A percentile compares a stretch with the other conserved stretches of the same genome.
Evolutionary conservation across 148 eudicot species (phyloP).

Genomic region (Camellia japonica): DNA sequence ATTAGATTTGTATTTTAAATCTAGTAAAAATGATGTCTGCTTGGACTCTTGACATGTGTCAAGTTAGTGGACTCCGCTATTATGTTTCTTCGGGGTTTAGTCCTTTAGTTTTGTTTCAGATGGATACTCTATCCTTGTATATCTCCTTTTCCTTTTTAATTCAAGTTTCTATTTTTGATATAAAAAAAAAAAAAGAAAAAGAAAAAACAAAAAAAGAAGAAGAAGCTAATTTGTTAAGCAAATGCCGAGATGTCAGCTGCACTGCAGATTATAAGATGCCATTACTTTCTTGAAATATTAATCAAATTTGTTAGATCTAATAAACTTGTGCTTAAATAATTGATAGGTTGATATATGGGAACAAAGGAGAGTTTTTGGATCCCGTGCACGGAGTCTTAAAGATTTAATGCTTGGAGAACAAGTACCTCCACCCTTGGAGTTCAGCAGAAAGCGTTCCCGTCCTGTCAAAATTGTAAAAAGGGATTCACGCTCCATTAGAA

Average conservation of each 20-base stretch:
- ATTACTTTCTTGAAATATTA: neutral
- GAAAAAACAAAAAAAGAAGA: too few species aligned
- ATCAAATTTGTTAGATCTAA: neutral
- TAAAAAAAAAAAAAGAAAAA: too few species aligned
- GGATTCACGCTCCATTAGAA: constrained; percentile 84
- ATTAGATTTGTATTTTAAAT: neutral
- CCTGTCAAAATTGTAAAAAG: constrained; percentile 77
- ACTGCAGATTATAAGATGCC: neutral
- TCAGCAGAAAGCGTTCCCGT: constrained; percentile 77
- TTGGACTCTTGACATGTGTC: neutral
- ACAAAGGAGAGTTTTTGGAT: constrained; percentile 90
- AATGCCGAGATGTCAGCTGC: neutral
- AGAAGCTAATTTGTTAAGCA: neutral
- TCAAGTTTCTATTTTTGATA: neutral
- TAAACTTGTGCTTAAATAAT: constrained; percentile 5
- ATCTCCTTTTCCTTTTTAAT: neutral
- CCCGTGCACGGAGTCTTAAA: constrained; percentile 58
- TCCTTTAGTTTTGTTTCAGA: neutral
- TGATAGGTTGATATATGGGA: constrained; percentile 86
- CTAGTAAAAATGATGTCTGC: neutral
- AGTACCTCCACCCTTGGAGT: constrained; percentile 76
- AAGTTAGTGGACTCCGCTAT: neutral
- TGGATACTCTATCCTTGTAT: neutral
- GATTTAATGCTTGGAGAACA: constrained; percentile 78
- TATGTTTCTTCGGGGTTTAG: neutral